A percentile compares a stretch with the other conserved stretches of the same genome.
These are phyloP conservation scores for Monosporascus sp. DNA, from an alignment of 2,329 filamentous ascomycete species.

Conservation along the genomic window DNA sequence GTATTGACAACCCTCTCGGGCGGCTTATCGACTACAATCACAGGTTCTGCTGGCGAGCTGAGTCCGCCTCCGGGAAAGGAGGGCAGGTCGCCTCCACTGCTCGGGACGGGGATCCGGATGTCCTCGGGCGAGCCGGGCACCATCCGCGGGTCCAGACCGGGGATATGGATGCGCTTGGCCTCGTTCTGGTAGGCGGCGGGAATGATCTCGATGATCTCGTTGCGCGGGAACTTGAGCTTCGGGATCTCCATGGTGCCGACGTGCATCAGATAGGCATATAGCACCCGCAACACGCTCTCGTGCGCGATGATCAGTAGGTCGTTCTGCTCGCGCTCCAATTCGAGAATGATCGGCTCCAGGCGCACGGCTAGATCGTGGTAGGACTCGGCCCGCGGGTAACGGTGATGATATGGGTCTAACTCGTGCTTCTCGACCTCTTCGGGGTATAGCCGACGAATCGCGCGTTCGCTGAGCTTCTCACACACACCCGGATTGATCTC, in stretches of 20 bases:
- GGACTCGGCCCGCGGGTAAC: slow-evolving; percentile 94
- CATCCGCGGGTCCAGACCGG: slow-evolving; percentile 58
- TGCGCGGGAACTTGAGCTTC: slow-evolving; percentile 83
- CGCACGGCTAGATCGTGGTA: slow-evolving; percentile 98
- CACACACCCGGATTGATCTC: slow-evolving; percentile 96
- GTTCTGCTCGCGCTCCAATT: slow-evolving; percentile 93
- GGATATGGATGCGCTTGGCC: slow-evolving; percentile 84
- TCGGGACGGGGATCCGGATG: slow-evolving; percentile 69
- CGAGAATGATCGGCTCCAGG: slow-evolving; percentile 93
- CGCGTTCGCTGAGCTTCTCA: slow-evolving; percentile 82
- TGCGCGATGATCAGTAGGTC: slow-evolving; percentile 98
- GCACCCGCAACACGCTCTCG: slow-evolving; percentile 91
- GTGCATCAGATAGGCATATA: slow-evolving; percentile 98
- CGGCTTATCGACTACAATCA: slow-evolving; percentile 22
- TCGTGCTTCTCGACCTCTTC: slow-evolving; percentile 93
- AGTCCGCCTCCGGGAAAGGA: slow-evolving; percentile 43
- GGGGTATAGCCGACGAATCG: slow-evolving; percentile 76
- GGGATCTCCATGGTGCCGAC: slow-evolving; percentile 95
- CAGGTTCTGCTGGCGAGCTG: slow-evolving; percentile 39
- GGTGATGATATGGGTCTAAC: slow-evolving; percentile 90
- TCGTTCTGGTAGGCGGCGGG: slow-evolving; percentile 97
- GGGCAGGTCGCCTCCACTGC: slow-evolving; percentile 34
- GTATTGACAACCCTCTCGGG: slow-evolving; percentile 26
- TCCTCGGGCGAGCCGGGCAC: slow-evolving; percentile 77
- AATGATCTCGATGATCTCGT: slow-evolving; percentile 98